These are phyloP conservation scores for Kodamaea restingae DNA, from an alignment of 805 yeast species.

Conservation along the genomic window DNA sequence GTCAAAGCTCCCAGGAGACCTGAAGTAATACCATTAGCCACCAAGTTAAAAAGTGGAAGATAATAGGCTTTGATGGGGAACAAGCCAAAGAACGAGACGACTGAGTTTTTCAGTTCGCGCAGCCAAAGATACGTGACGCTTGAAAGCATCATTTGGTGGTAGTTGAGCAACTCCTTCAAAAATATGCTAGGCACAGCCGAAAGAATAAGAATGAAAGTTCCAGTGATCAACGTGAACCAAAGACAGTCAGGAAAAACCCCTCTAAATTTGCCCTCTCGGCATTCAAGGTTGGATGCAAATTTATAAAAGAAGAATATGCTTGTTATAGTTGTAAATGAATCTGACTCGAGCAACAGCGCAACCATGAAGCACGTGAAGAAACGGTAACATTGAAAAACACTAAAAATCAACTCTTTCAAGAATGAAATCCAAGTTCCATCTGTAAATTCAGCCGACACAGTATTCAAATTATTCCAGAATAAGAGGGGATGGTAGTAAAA, in stretches of 20 bases:
- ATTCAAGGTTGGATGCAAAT: conserved; percentile 55
- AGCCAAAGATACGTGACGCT: conserved; percentile 64
- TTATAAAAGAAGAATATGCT: conserved; percentile 56
- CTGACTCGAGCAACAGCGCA: conserved; percentile 15
- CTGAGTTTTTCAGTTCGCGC: conserved; percentile 48
- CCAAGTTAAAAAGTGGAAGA: conserved; percentile 41
- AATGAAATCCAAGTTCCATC: neutral
- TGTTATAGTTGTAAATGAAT: conserved; percentile 30
- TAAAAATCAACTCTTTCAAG: neutral
- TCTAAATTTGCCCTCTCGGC: conserved; percentile 39
- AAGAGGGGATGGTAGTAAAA: neutral
- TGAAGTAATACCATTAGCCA: conserved; percentile 33
- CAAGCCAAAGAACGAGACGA: conserved; percentile 49
- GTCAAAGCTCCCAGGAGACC: conserved; percentile 40
- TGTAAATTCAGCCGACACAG: neutral
- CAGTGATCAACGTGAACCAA: conserved; percentile 48
- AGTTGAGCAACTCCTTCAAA: no score
- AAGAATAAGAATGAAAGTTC: conserved; percentile 36
- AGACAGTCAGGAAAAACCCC: conserved; percentile 51
- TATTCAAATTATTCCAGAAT: neutral
- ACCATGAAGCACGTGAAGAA: conserved; percentile 49
- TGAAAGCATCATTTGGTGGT: conserved; percentile 43
- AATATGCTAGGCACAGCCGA: no score
- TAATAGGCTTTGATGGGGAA: conserved; percentile 55
- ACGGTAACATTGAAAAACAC: conserved; percentile 37